Evolutionary conservation across 106 monocot genomes (phyloP).

Genomic region (Dactylorhiza incarnata): DNA sequence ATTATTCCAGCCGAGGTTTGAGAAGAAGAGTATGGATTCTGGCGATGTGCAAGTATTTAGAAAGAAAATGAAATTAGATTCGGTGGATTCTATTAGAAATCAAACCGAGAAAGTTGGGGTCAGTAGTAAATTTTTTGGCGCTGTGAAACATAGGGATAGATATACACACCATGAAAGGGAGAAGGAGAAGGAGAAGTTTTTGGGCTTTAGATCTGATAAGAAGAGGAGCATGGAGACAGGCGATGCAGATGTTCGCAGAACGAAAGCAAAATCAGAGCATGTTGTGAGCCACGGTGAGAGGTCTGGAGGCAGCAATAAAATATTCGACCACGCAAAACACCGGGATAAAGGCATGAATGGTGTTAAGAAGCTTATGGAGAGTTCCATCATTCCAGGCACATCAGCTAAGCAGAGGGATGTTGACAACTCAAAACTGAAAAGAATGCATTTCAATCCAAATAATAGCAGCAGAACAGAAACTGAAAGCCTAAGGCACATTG

Average conservation of each 20-base stretch:
- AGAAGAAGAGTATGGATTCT: background rate
- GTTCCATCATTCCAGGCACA: background rate
- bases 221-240: too few species aligned
- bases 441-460: background rate
- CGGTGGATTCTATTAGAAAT: background rate
- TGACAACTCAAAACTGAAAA: background rate
- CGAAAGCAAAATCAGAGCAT: too few species aligned
- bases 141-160: background rate
- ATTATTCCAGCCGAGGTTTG: background rate
- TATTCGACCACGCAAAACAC: background rate
- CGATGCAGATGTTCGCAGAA: too few species aligned
- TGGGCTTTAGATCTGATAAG: background rate
- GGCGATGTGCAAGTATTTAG: background rate
- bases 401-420: background rate
- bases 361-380: too few species aligned
- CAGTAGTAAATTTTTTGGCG: background rate
- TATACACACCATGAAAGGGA: too few species aligned
- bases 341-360: background rate
- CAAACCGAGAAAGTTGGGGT: background rate
- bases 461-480: background rate
- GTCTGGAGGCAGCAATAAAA: too few species aligned
- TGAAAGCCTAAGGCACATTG: background rate
- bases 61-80: slow-evolving; percentile 4
- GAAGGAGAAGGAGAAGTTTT: background rate
- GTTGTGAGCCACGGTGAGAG: too few species aligned